These are phyloP conservation scores for Anthracocystis walkeri DNA, from an alignment of 1,284 basidiomycete species.

Conservation along the genomic window DNA sequence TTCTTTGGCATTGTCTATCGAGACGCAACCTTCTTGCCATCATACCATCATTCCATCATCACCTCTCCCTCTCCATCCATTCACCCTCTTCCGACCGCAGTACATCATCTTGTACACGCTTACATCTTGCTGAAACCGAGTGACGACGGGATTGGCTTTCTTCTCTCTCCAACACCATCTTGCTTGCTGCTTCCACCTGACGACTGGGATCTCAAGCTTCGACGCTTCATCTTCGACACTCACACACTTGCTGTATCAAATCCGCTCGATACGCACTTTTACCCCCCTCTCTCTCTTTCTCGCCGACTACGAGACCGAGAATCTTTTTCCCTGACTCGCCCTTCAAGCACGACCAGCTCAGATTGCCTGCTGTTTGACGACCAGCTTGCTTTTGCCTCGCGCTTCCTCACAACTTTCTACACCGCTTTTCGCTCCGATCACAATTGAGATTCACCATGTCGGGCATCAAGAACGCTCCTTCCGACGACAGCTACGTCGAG, in stretches of 20 bases:
- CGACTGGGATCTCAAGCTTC: slow-evolving; percentile 40
- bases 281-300: not conserved
- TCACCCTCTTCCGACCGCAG: slow-evolving; percentile 17
- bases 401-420: not conserved
- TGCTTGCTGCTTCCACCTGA: slow-evolving; percentile 37
- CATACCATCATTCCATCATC: slow-evolving; percentile 31
- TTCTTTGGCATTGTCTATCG: slow-evolving; percentile 5
- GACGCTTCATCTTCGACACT: slow-evolving; percentile 1
- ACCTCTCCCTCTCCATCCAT: not conserved
- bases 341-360: not conserved
- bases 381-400: slow-evolving; percentile 27
- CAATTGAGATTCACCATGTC: slow-evolving; percentile 27
- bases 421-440: not conserved
- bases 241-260: not conserved
- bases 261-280: not conserved
- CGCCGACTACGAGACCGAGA: slow-evolving; percentile 16
- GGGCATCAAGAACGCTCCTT: slow-evolving; percentile 41
- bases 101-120: not conserved
- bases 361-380: slow-evolving; percentile 48
- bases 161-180: slow-evolving; percentile 6
- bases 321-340: slow-evolving; percentile 10
- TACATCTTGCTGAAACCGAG: slow-evolving; percentile 38
- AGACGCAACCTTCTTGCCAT: slow-evolving; percentile 18
- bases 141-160: slow-evolving; percentile 46
- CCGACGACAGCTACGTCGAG: slow-evolving; percentile 52